Percentiles rank a stretch among this genome's conserved stretches.
phyloP scores from a whole-genome alignment of 768 basidiomycete species.

The Calvatia gigantea region DNA sequence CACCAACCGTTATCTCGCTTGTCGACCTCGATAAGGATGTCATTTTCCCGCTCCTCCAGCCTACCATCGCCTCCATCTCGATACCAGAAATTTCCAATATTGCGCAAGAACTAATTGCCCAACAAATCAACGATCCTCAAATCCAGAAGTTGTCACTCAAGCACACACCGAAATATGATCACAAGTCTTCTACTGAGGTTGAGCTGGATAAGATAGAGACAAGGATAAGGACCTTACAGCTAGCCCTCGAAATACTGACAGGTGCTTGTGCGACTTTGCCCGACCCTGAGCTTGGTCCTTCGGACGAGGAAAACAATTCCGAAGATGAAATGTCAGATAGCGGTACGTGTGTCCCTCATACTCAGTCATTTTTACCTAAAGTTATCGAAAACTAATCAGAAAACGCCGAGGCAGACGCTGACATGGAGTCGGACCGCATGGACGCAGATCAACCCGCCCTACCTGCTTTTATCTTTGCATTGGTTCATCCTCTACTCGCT shows the following conservation, averaged over 20 bases:
- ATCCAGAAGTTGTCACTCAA: slow-evolving; percentile 60
- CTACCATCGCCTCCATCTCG: slow-evolving; percentile 58
- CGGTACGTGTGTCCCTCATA: slow-evolving; percentile 13
- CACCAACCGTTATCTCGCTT: slow-evolving; percentile 56
- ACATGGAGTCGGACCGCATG: slow-evolving; percentile 43
- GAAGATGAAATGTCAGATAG: slow-evolving; percentile 31
- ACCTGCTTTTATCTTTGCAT: slow-evolving; percentile 48
- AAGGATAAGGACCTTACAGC: slow-evolving; percentile 67
- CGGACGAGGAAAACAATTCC: slow-evolving; percentile 36
- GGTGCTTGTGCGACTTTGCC: slow-evolving; percentile 86
- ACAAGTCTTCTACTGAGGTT: slow-evolving; percentile 63
- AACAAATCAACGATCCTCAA: slow-evolving; percentile 45
- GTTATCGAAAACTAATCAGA: slow-evolving; percentile 6
- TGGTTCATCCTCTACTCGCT: slow-evolving; percentile 65
- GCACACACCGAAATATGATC: slow-evolving; percentile 70
- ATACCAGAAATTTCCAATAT: slow-evolving; percentile 44
- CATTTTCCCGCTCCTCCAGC: slow-evolving; percentile 66
- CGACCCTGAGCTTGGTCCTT: slow-evolving; percentile 53
- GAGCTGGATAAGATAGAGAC: slow-evolving; percentile 74
- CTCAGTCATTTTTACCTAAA: not conserved
- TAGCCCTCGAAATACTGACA: slow-evolving; percentile 87
- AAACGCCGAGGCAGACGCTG: slow-evolving; percentile 28
- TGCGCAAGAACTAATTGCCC: slow-evolving; percentile 49
- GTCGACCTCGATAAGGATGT: slow-evolving; percentile 72
- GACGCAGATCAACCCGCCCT: slow-evolving; percentile 27